Conservation (phyloP, 495 filamentous ascomycete genomes). For the Chaetomium cochliodes region DNA sequence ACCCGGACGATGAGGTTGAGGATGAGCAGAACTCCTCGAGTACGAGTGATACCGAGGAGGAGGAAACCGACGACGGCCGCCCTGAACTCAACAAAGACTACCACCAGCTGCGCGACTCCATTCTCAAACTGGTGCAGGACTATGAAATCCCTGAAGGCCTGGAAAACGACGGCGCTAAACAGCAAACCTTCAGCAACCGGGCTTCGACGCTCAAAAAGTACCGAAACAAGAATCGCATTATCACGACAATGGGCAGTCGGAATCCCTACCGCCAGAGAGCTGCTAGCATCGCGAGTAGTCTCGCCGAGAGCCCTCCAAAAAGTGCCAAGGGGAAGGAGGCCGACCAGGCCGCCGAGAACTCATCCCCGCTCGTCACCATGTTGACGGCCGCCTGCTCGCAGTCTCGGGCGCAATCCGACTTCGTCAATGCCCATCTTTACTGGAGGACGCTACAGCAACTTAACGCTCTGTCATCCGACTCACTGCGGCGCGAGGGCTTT, state of each 20-base stretch:
- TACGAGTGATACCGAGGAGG: slow-evolving; percentile 60
- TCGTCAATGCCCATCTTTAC: slow-evolving; percentile 67
- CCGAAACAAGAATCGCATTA: slow-evolving; percentile 50
- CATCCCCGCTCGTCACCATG: slow-evolving; percentile 62
- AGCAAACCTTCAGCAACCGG: slow-evolving; percentile 63
- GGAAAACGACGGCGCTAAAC: slow-evolving; percentile 50
- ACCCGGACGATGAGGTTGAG: slow-evolving; percentile 63
- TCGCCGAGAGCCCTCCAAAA: slow-evolving; percentile 35
- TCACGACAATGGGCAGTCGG: slow-evolving; percentile 53
- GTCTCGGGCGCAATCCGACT: slow-evolving; percentile 66
- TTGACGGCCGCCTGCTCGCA: slow-evolving; percentile 65
- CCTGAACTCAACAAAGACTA: slow-evolving; percentile 77
- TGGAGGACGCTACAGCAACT: slow-evolving; percentile 66
- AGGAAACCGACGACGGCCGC: slow-evolving; percentile 62
- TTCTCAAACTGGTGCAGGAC: slow-evolving; percentile 77
- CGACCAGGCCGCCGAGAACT: slow-evolving; percentile 34
- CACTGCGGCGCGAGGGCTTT: slow-evolving; percentile 63
- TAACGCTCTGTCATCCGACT: slow-evolving; percentile 59
- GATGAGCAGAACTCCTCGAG: slow-evolving; percentile 59
- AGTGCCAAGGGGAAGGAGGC: slow-evolving; percentile 36
- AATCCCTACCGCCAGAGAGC: slow-evolving; percentile 55
- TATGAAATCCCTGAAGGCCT: slow-evolving; percentile 68
- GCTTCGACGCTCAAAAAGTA: slow-evolving; percentile 54
- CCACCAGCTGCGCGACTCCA: slow-evolving; percentile 76
- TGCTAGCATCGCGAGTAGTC: slow-evolving; percentile 36